Evolutionary conservation across 805 yeast genomes (phyloP).

Genomic region (Myxozyma melibiosi): DNA sequence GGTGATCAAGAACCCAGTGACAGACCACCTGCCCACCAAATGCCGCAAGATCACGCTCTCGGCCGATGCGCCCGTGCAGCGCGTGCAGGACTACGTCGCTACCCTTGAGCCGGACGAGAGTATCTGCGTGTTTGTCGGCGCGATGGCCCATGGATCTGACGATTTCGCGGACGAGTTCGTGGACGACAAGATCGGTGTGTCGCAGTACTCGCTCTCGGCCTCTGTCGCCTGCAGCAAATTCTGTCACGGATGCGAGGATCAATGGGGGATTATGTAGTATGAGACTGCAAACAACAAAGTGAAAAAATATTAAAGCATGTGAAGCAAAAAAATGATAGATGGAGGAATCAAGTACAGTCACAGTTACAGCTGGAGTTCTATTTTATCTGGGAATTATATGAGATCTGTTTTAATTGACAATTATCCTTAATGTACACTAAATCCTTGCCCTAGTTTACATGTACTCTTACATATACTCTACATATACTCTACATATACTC

Average conservation of each 20-base stretch:
- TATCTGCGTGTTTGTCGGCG: slow-evolving; percentile 97
- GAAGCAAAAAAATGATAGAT: no score
- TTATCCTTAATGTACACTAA: no score
- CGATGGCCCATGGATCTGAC: slow-evolving; percentile 98
- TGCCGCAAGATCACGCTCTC: slow-evolving; percentile 92
- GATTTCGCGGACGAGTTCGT: slow-evolving; percentile 96
- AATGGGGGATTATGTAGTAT: slow-evolving; percentile 78
- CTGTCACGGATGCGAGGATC: slow-evolving; percentile 98
- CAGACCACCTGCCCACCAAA: slow-evolving; percentile 94
- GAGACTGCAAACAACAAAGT: background rate
- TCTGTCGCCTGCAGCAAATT: slow-evolving; percentile 98
- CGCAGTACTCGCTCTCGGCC: slow-evolving; percentile 93
- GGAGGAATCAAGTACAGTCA: no score
- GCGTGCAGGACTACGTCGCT: slow-evolving; percentile 84
- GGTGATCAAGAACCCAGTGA: slow-evolving; percentile 95
- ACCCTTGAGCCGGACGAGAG: slow-evolving; percentile 86
- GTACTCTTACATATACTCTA: no score
- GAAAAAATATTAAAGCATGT: background rate
- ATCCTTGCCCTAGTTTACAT: no score
- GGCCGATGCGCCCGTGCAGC: slow-evolving; percentile 80
- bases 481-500: background rate
- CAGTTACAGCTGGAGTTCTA: no score
- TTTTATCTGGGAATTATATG: background rate
- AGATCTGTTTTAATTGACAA: no score
- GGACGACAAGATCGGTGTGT: slow-evolving; percentile 93